These are phyloP conservation scores for Neopestalotiopsis sp. DNA, from an alignment of 2,329 filamentous ascomycete genomes.

Conservation along the genomic window DNA sequence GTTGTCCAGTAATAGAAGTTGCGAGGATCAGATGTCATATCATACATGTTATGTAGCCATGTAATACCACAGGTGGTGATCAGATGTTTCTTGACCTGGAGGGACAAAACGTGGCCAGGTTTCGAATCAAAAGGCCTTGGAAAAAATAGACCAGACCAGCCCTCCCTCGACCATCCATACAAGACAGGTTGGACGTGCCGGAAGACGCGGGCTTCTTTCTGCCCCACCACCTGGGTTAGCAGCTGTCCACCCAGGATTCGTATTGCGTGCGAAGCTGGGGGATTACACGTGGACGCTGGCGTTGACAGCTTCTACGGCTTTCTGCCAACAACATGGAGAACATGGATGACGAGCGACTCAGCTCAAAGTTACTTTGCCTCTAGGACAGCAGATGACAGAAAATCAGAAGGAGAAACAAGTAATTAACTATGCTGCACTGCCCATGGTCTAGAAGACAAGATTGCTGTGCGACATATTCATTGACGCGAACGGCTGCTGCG, in stretches of 20 bases:
- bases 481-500: constrained; percentile 12
- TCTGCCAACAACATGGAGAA: neutral
- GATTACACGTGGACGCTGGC: constrained; percentile 7
- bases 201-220: too few species aligned
- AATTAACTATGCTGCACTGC: neutral
- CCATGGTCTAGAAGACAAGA: neutral
- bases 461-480: neutral
- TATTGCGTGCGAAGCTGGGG: constrained; percentile 4
- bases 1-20: neutral
- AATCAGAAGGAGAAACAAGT: neutral
- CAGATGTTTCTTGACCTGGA: constrained; percentile 1
- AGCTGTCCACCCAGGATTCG: neutral
- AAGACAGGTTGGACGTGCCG: too few species aligned
- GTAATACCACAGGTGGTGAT: neutral
- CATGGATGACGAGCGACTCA: neutral
- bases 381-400: neutral
- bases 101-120: constrained; percentile 1
- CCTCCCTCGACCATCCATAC: neutral
- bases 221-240: neutral
- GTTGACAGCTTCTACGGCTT: neutral
- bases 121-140: neutral
- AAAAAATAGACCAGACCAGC: neutral
- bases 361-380: constrained; percentile 2
- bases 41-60: neutral
- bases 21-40: neutral